Percentiles rank a stretch among this genome's conserved stretches.
These are phyloP conservation scores for Grifola frondosa DNA, from an alignment of 1,284 basidiomycete genomes.

Conservation along the genomic window DNA sequence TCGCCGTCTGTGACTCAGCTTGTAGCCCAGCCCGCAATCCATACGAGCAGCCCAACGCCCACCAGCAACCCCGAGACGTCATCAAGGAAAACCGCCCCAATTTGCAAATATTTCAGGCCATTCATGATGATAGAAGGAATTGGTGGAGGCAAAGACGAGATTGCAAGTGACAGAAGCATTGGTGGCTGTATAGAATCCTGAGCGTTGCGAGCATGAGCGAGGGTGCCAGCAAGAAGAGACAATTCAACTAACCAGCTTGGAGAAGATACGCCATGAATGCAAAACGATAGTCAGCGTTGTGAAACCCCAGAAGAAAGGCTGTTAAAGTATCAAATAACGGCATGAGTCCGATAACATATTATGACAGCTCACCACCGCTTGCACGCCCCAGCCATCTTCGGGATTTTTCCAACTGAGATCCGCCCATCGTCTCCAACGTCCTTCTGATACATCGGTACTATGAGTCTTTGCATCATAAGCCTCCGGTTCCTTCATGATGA, in stretches of 20 bases:
- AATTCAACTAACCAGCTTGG: slow-evolving; percentile 57
- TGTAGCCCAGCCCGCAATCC: slow-evolving; percentile 51
- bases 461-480: slow-evolving; percentile 32
- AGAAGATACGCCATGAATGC: slow-evolving; percentile 69
- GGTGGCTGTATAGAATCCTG: slow-evolving; percentile 63
- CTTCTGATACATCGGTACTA: slow-evolving; percentile 18
- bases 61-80: slow-evolving; percentile 67
- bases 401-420: slow-evolving; percentile 40
- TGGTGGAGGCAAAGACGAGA: slow-evolving; percentile 65
- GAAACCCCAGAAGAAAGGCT: slow-evolving; percentile 83
- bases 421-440: slow-evolving; percentile 58
- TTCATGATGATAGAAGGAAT: slow-evolving; percentile 61
- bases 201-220: slow-evolving; percentile 8
- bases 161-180: slow-evolving; percentile 52
- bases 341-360: slow-evolving; percentile 2
- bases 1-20: slow-evolving; percentile 9
- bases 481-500: slow-evolving; percentile 62
- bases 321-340: slow-evolving; percentile 6
- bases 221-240: background rate
- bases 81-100: slow-evolving; percentile 63
- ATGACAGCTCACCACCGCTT: slow-evolving; percentile 48
- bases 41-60: slow-evolving; percentile 58
- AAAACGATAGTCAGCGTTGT: slow-evolving; percentile 65
- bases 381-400: slow-evolving; percentile 44
- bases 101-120: slow-evolving; percentile 62